Base-by-base conservation (phyloP, 2,329 filamentous ascomycete species). In the Scytalidium sp. region DNA sequence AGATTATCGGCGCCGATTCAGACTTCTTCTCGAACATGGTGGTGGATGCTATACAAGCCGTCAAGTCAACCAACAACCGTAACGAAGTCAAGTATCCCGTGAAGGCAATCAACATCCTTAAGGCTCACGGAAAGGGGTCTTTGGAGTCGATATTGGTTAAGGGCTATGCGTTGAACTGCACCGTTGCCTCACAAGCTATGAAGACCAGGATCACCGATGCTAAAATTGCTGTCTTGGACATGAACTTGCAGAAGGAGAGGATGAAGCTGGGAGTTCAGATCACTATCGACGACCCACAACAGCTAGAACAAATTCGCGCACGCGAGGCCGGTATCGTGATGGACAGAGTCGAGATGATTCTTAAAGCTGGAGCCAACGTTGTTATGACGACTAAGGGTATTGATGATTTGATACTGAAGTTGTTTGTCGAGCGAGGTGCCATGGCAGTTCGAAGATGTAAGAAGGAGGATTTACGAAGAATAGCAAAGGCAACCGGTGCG, bases 211-310 rank as follows among this genome's bases (percentile, higher is more conserved):
- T 99, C 67, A 83, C 82, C 46, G 92, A 97, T 70, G 94, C 94
- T 59, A 97, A 96, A 78, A 99, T 99, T 70, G 94, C 94, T 45
- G 87, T 93, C 63, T 74, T 99, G 54, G 94, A 99, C 69, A 97
- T 99, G 83, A 99, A 99, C 73, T 71, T 99, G 64, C 93, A 97
- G 67, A 99, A 99, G 78, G 93, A 97, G 78, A 83, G 93, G 61
- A 97, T 99, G 94, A 97, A 99, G 81, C 78, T 99, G 51, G 94
- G 94, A 59, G 94, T 99, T 53, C 93, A 99, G 72, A 96, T 99
- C 64, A 97, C 94, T 11, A 88, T 99, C 58, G 94, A 99, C 62
- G 94, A 99, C 68, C 94, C 94, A 44, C 87, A 95, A 68, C 94
- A 99, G 71, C 80, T 99, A 45, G 94, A 99, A 77, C 92, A 97